Base-by-base conservation (phyloP, 2,329 filamentous ascomycete genomes). In the Fusarium longipes region DNA sequence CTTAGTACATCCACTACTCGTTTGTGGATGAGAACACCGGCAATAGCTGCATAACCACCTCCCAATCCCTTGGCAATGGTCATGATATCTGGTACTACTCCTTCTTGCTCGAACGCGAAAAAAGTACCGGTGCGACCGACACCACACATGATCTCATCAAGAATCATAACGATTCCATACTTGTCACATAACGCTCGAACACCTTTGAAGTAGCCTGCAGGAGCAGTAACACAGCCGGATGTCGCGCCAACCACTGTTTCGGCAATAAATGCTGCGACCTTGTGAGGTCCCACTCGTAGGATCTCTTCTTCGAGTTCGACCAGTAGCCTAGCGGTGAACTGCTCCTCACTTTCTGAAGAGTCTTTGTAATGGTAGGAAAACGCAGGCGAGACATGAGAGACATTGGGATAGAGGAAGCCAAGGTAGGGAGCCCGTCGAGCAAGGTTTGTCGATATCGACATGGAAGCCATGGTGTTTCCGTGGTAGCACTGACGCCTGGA, bases 71-170 rank as follows among this genome's bases (percentile, higher is more conserved):
- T 88, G 42, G 80, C 30, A 76, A 80, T 76, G 27, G 63, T 22
- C 50, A 75, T 43, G 24, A 73, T 70, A 18, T 70, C 69, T 4
- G 70, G 69, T 1, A 64, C 51, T 3, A 70, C 29, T 2, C 57
- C 54, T 7, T 72, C 67, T 2, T 86, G 77, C 58, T 87, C 76
- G 47, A 89, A 85, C 0, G 86, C 87, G 49, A 89, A 88, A 80
- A 90, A 85, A 2, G 83, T 75, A 0, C 86, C 86, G 0, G 81
- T 83, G 1, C 87, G 79, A 0, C 86, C 86, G 4, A 89, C 78
- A 0, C 83, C 86, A 0, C 86, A 88, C 74, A 88, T 86, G 0
- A 87, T 86, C 70, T 88, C 87, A 63, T 89, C 86, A 17, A 88
- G 74, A 43, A 89, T 88, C 8, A 88, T 70, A 4, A 89, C 78